These are phyloP conservation scores for Penicillium lagena DNA, from an alignment of 495 filamentous ascomycete species.

Conservation along the genomic window DNA sequence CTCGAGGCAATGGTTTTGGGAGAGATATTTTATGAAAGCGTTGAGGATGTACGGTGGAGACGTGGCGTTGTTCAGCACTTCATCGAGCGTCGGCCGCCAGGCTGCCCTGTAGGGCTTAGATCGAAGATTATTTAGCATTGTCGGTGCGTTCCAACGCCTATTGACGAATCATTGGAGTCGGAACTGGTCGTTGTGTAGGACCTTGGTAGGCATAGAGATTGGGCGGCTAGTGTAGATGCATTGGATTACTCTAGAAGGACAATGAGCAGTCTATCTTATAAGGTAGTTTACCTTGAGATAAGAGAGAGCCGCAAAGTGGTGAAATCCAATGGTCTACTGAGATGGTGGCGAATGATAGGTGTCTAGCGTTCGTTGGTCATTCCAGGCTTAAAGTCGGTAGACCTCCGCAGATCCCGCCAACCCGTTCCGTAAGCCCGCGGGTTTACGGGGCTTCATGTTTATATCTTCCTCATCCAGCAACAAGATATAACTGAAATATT, in stretches of 20 bases:
- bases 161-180: background rate
- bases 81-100: constrained; percentile 65
- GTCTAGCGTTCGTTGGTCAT: too few species aligned
- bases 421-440: too few species aligned
- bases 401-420: too few species aligned
- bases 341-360: too few species aligned
- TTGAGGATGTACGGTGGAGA: constrained; percentile 77
- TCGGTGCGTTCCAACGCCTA: background rate
- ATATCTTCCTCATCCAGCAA: too few species aligned
- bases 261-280: background rate
- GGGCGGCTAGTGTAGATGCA: background rate
- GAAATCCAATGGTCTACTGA: too few species aligned
- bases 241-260: background rate
- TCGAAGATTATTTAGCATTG: background rate
- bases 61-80: constrained; percentile 72
- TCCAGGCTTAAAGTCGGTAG: too few species aligned
- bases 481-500: too few species aligned
- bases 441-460: too few species aligned
- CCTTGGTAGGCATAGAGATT: background rate
- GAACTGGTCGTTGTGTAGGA: background rate
- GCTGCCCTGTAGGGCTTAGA: background rate
- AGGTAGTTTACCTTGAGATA: background rate
- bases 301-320: background rate
- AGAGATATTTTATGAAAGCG: constrained; percentile 84
- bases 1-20: constrained; percentile 86